A percentile compares a stretch with the other conserved stretches of the same genome.
Evolutionary conservation across 805 yeast genomes (phyloP).

Genomic region (Wickerhamomyces mucosus): DNA sequence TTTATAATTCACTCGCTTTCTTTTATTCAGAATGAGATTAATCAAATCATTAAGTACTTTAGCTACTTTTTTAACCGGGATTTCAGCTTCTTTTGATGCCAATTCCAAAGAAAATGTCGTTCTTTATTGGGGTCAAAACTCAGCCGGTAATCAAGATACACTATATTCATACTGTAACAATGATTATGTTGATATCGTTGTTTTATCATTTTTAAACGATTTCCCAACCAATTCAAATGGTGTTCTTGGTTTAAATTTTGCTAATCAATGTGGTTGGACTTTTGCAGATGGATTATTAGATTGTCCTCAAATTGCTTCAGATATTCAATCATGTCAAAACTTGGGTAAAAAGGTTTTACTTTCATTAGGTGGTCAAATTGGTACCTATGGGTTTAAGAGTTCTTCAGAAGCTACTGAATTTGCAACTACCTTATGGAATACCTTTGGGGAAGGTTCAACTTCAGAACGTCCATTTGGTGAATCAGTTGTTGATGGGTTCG

Average conservation of each 20-base stretch:
- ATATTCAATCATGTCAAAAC: conserved; percentile 63
- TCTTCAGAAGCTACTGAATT: conserved; percentile 61
- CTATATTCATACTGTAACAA: conserved; percentile 47
- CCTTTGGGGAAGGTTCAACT: conserved; percentile 45
- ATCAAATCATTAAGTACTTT: not conserved
- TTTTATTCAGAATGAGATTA: not conserved
- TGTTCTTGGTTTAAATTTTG: conserved; percentile 26
- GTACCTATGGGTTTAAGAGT: conserved; percentile 51
- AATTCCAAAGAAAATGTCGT: conserved; percentile 47
- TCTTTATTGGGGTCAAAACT: conserved; percentile 77
- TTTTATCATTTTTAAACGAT: conserved; percentile 54
- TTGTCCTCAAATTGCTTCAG: conserved; percentile 42
- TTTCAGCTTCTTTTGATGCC: conserved; percentile 18
- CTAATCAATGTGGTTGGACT: conserved; percentile 1
- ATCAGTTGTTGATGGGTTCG: conserved; percentile 77
- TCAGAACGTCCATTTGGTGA: conserved; percentile 51
- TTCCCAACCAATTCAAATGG: conserved; percentile 73
- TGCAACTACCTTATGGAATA: conserved; percentile 49
- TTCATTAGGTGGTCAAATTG: conserved; percentile 57
- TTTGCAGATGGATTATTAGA: not conserved
- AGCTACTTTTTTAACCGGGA: not conserved
- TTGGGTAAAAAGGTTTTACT: conserved; percentile 66
- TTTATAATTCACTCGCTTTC: not conserved
- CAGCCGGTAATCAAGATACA: conserved; percentile 39
- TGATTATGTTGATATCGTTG: conserved; percentile 53